These are phyloP conservation scores for Dillenia turbinata DNA, from an alignment of 164 flowering plant species.

Conservation along the genomic window DNA sequence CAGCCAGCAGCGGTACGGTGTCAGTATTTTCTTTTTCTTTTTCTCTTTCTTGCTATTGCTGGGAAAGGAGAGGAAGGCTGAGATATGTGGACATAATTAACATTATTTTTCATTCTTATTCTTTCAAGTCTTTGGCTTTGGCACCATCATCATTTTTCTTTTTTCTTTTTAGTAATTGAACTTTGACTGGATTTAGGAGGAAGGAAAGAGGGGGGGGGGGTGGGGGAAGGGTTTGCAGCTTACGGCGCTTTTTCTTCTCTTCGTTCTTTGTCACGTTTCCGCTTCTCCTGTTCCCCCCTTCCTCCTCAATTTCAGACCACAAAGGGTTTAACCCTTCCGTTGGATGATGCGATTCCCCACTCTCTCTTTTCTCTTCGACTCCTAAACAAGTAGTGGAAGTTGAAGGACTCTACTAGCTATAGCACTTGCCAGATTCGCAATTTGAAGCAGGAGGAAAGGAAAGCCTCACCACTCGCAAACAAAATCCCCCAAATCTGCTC, in stretches of 20 bases:
- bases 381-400: no score
- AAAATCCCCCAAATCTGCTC: no score
- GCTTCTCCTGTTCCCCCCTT: not conserved
- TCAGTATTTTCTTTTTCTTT: no score
- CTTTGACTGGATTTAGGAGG: no score
- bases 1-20: no score
- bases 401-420: no score
- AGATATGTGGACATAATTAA: not conserved
- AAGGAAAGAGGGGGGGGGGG: not conserved
- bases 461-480: no score
- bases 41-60: no score
- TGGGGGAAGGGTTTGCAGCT: conserved; percentile 23
- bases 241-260: conserved; percentile 32
- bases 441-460: no score
- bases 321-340: not conserved
- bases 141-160: not conserved
- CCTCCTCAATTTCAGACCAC: not conserved
- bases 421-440: no score
- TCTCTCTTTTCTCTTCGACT: conserved; percentile 1
- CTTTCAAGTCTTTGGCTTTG: not conserved
- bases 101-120: not conserved
- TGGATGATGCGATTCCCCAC: conserved; percentile 1
- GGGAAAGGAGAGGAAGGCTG: not conserved
- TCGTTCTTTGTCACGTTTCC: not conserved
- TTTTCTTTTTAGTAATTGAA: conserved; percentile 15